Evolutionary conservation across 345 rosid species (phyloP), one percentile per base, ranked within the genome.

Genomic region (Dipteronia dyeriana): DNA sequence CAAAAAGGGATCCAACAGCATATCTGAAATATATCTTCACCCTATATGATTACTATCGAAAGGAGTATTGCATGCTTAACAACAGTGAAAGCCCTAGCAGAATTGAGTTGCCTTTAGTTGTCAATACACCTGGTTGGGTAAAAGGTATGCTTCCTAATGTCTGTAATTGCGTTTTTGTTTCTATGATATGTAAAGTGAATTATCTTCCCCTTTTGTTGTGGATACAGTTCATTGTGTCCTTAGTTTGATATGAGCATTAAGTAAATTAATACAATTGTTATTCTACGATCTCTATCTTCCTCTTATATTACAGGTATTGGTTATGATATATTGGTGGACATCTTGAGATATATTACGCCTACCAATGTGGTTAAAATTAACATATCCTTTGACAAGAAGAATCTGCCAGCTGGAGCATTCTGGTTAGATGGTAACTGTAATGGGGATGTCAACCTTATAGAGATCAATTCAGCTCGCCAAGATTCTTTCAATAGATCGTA

Each of bases 91-190:
- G 66, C 71, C 79, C 83, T 81, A 80, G 77, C 73, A 72, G 75
- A 82, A 76, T 70, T 51, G 91, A 79, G 60, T 71, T 92, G 82
- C 99, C 99, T 14, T 92, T 94, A 69, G 86, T 96, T 78, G 88
- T 96, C 73, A 94, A 94, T 68, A 94, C 99, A 38, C 91, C 95
- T 43, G 99, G 99, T 75, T 96, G 99, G 99, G 97, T 96, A 74
- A 96, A 96, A 92, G 99, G 99, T 90, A 34, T 43, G 78, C 43
- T 61, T 63, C 63, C 56, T 65, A 54, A 31, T 78, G 25, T 64
- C 9, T 62, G 66, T 70, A 23, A 29, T 74, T 38, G 51, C 64
- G 47, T 75, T 22, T 73, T 69, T 26, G 41, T 53, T 34, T 70
- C 19, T 51, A 51, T 25, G 14, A 20, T 51, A 54, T 60, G 56